A percentile compares a stretch with the other conserved stretches of the same genome.
phyloP scores from a whole-genome alignment of 768 basidiomycete genomes.

The Leccinum rimulosum region DNA sequence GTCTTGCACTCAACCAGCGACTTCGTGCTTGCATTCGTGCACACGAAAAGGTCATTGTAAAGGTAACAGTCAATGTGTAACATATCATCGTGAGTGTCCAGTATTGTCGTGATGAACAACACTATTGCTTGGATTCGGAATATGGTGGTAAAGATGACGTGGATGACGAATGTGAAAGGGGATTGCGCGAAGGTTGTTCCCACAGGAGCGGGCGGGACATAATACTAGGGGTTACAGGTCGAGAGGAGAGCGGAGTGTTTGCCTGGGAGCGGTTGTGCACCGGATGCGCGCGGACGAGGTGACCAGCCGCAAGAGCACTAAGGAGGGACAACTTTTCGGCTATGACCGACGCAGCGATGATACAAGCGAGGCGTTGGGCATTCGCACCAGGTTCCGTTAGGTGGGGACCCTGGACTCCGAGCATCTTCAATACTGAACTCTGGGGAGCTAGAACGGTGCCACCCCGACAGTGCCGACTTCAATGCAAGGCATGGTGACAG shows the following conservation, averaged over 20 bases:
- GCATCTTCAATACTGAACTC: conserved; percentile 86
- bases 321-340: conserved; percentile 93
- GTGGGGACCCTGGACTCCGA: conserved; percentile 90
- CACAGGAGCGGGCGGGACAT: conserved; percentile 22
- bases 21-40: background rate
- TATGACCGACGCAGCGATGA: conserved; percentile 93
- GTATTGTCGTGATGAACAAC: background rate
- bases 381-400: conserved; percentile 84
- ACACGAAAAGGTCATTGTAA: conserved; percentile 5
- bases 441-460: conserved; percentile 93
- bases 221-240: conserved; percentile 58
- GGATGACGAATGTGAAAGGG: conserved; percentile 36
- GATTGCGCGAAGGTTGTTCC: conserved; percentile 21
- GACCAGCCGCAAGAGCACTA: conserved; percentile 91
- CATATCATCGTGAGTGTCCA: conserved; percentile 19
- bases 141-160: conserved; percentile 46
- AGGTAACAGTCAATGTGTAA: conserved; percentile 22
- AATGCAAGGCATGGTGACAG: conserved; percentile 97
- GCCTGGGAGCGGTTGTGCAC: conserved; percentile 86
- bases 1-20: background rate
- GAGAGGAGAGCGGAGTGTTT: conserved; percentile 68
- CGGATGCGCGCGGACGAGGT: conserved; percentile 90
- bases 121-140: conserved; percentile 27
- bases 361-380: conserved; percentile 82
- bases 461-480: conserved; percentile 99